Percentiles rank a stretch among this genome's conserved stretches.
Conservation (phyloP, 495 filamentous ascomycete species). For the Aspergillus avenaceus region DNA sequence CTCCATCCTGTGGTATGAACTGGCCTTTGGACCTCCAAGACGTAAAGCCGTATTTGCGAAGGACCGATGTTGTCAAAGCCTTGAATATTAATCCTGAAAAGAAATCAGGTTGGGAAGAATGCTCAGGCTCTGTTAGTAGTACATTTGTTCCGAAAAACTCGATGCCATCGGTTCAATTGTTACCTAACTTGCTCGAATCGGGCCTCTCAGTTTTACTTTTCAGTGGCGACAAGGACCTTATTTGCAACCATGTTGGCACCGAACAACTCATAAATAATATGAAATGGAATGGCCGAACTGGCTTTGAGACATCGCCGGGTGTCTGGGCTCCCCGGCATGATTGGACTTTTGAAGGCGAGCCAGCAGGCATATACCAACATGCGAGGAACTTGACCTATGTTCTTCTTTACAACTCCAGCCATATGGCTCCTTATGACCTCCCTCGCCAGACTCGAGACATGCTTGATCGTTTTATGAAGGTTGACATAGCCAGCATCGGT, state of each 20-base stretch:
- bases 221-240: constrained; percentile 88
- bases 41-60: constrained; percentile 80
- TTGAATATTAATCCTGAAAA: constrained; percentile 81
- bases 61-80: constrained; percentile 71
- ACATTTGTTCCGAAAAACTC: constrained; percentile 67
- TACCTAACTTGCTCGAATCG: constrained; percentile 69
- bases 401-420: constrained; percentile 88
- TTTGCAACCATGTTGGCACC: constrained; percentile 96
- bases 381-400: constrained; percentile 95
- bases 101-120: constrained; percentile 86
- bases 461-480: constrained; percentile 93
- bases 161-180: constrained; percentile 63
- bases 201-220: constrained; percentile 79
- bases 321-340: constrained; percentile 86
- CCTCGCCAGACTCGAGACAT: constrained; percentile 87
- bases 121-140: constrained; percentile 67
- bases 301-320: constrained; percentile 85
- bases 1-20: constrained; percentile 83
- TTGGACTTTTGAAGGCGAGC: constrained; percentile 91
- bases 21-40: constrained; percentile 83
- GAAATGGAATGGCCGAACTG: constrained; percentile 84
- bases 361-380: constrained; percentile 88
- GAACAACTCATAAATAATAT: constrained; percentile 88
- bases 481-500: constrained; percentile 89
- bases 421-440: constrained; percentile 97